Evolutionary conservation across 148 eudicot species (phyloP), one percentile per base, ranked within the genome.

Genomic region (Camellia sinensis): DNA sequence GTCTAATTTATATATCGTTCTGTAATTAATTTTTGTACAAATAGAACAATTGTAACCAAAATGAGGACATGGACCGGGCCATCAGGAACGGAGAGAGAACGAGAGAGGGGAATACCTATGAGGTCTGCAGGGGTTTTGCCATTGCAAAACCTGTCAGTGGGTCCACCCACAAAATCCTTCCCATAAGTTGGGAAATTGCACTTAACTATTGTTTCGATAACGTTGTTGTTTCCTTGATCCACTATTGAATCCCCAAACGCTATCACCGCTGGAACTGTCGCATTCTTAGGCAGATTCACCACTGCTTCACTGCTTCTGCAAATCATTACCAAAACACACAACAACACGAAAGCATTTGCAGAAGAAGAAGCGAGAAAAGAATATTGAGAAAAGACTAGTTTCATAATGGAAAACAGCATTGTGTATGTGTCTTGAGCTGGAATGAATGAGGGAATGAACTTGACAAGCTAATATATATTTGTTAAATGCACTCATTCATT

Each of bases 131-230:
- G 97, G 6, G 93, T 90, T 54, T 80, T 88, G n/a, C 89, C 94
- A 70, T 93, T 93, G 89, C 86, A 60, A 79, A 91, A 93, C 75
- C 95, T 85, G 18, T 95, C 97, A 1, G 92, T 90, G 0, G 97
- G 78, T 18, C 88, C 89, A 67, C 85, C 93, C 48, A 43, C 40
- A 46, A 93, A 90, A 74, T 92, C 89, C 74, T 73, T 78, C 41
- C 96, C 96, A 72, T 92, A 92, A 7, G 96, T 93, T 43, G 85
- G 79, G 78, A 81, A 82, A 78, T 92, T 76, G 78, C 88, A 80
- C 71, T 87, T 90, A 7, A 85, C 10, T 18, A 85, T 0, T 0
- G 93, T 87, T 6, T 56, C n/a, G 2, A 87, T 22, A 52, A 78
- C 2, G 53, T 92, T 90, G 75, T 92, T 92, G 81, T 86, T 87